Evolutionary conservation across 257 asterid genomes (phyloP), one percentile per base, ranked within the genome.

Genomic region (Ballota nigra): DNA sequence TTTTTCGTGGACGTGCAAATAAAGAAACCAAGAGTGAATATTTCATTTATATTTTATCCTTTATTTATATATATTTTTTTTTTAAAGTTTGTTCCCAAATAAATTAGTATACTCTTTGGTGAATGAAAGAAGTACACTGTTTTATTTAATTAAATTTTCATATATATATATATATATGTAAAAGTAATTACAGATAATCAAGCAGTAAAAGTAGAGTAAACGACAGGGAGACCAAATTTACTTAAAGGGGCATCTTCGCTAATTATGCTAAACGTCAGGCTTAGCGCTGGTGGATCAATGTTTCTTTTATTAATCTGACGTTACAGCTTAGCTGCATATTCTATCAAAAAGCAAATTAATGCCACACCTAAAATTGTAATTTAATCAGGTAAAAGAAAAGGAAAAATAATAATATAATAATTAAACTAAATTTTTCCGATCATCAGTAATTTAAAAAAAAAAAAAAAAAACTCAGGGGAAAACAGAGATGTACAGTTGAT

Each of bases 221-320:
- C 43, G 77, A 70, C 80, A 63, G 19, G 8, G 19, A 61, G 13
- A 28, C 22, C 13, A 28, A 41, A 11, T 41, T 76, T 9, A 63
- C 61, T 73, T 45, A 68, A 78, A 76, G 52, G 59, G 38, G 67
- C 75, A 75, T 69, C 75, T 61, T 52, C 29, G 45, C 62, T 57
- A 72, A 59, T 70, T 41, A 43, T 43, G 66, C 63, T 22, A 66
- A 59, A 9, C 55, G 53, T 78, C 56, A 57, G 63, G 19, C 63
- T 22, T 20, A 23, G 15, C n/a, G 67, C 75, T 40, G 76, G 38
- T 61, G 40, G 45, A 66, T 40, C 55, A 70, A 64, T 11, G 79
- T 38, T 69, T 57, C 26, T 70, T 55, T 19, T 62, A 63, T 7
- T n/a, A 53, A 19, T 29, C 61, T 69, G 73, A 33, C 66, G 69